These are phyloP conservation scores for Neofusicoccum laricinum DNA, from an alignment of 2,329 filamentous ascomycete genomes.

Conservation along the genomic window DNA sequence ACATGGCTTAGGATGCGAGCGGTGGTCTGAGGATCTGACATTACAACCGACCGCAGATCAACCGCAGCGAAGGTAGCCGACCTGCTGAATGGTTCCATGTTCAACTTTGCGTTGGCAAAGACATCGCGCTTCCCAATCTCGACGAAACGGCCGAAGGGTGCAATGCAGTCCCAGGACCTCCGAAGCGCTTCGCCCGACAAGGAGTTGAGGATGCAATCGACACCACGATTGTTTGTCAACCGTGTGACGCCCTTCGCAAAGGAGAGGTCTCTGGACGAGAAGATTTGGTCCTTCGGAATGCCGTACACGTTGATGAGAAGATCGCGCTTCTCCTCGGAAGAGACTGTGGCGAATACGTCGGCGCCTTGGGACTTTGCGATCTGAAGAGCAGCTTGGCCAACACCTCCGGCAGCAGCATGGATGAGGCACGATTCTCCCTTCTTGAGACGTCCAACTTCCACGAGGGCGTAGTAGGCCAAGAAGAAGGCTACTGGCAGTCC, in stretches of 20 bases:
- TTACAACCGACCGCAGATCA: neutral
- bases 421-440: constrained; percentile 3
- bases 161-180: constrained; percentile 25
- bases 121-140: constrained; percentile 29
- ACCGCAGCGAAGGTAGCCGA: neutral
- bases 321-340: constrained; percentile 4
- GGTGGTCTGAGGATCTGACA: neutral
- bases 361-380: constrained; percentile 24
- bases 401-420: neutral
- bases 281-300: neutral
- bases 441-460: constrained; percentile 1
- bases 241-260: constrained; percentile 25
- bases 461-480: neutral
- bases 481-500: neutral
- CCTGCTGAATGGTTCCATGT: constrained; percentile 25
- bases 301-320: neutral
- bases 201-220: constrained; percentile 32
- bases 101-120: constrained; percentile 3
- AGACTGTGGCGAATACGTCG: constrained; percentile 21
- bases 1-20: constrained; percentile 10
- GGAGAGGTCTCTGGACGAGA: constrained; percentile 12
- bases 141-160: constrained; percentile 30
- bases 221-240: constrained; percentile 19
- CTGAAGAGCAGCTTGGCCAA: constrained; percentile 10
- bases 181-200: constrained; percentile 23